Percentiles rank a stretch among this genome's conserved stretches.
Conservation (phyloP, 2,329 filamentous ascomycete species). For the Aspergillus cejpii region DNA sequence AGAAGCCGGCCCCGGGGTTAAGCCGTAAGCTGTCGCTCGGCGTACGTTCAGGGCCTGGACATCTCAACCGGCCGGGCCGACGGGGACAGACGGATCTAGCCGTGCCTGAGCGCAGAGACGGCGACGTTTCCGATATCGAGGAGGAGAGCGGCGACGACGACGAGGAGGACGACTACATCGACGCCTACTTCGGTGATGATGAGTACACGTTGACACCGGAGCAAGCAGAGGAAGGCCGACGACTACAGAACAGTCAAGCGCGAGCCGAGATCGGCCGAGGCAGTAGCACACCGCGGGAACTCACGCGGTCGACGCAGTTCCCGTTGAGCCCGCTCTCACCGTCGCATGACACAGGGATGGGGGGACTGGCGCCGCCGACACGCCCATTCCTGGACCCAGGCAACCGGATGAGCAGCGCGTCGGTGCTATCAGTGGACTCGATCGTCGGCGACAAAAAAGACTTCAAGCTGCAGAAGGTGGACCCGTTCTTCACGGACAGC, state of each 20-base stretch:
- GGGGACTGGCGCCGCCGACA: neutral
- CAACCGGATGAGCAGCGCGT: constrained; percentile 27
- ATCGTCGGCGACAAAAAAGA: constrained; percentile 55
- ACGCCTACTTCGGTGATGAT: constrained; percentile 34
- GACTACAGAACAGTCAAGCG: constrained; percentile 9
- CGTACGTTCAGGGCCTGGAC: constrained; percentile 37
- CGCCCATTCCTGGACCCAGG: neutral
- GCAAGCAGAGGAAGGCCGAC: constrained; percentile 28
- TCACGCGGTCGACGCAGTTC: neutral
- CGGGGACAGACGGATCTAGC: constrained; percentile 21
- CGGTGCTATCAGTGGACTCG: constrained; percentile 49
- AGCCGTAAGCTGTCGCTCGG: constrained; percentile 37
- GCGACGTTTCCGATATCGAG: constrained; percentile 26
- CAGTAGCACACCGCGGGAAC: neutral
- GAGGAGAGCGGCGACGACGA: constrained; percentile 36
- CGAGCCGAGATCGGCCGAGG: neutral
- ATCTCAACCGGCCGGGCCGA: constrained; percentile 27
- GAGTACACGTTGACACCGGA: constrained; percentile 36
- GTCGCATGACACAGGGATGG: neutral
- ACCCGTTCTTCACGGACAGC: constrained; percentile 60
- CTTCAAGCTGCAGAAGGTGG: constrained; percentile 57
- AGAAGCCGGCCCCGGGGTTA: constrained; percentile 28
- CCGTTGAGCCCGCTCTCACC: neutral
- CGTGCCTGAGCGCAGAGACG: constrained; percentile 23
- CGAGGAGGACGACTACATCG: constrained; percentile 35